Percentiles rank a stretch among this genome's conserved stretches.
phyloP scores from a whole-genome alignment of 352 stramenopile genomes.

The Globisporangium apiculatum region DNA sequence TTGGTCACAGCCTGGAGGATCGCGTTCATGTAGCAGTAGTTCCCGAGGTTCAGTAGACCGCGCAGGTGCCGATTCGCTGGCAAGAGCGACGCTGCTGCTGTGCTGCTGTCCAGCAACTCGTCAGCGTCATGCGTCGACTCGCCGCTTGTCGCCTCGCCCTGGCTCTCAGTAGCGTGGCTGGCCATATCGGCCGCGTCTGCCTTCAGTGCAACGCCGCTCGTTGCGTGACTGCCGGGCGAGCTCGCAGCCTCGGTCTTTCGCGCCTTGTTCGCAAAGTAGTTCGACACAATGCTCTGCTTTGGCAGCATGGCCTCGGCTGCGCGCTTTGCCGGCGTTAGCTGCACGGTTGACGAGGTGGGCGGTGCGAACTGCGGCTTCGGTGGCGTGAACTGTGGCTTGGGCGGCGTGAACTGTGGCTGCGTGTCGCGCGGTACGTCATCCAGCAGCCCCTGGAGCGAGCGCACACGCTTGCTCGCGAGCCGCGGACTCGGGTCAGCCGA shows the following conservation, averaged over 20 bases:
- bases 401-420: slow-evolving; percentile 8
- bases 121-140: slow-evolving; percentile 15
- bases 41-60: slow-evolving; percentile 93
- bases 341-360: slow-evolving; percentile 1
- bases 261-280: slow-evolving; percentile 35
- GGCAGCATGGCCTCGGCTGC: neutral
- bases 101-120: neutral
- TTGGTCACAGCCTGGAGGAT: slow-evolving; percentile 83
- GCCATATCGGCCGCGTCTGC: neutral
- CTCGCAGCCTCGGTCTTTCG: slow-evolving; percentile 4
- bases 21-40: slow-evolving; percentile 93
- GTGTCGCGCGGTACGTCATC: slow-evolving; percentile 47
- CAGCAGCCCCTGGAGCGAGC: slow-evolving; percentile 70
- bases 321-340: slow-evolving; percentile 3
- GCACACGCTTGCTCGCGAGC: slow-evolving; percentile 58
- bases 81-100: neutral
- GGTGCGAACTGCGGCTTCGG: slow-evolving; percentile 3
- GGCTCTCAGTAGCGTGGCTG: slow-evolving; percentile 7
- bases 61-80: slow-evolving; percentile 22
- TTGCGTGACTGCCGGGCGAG: neutral
- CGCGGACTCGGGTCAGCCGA: slow-evolving; percentile 12
- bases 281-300: slow-evolving; percentile 25
- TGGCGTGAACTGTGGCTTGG: slow-evolving; percentile 9
- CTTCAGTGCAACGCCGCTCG: neutral
- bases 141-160: slow-evolving; percentile 1